These are phyloP conservation scores for Trichophaea hybrida DNA, from an alignment of 2,329 filamentous ascomycete genomes.

Conservation along the genomic window DNA sequence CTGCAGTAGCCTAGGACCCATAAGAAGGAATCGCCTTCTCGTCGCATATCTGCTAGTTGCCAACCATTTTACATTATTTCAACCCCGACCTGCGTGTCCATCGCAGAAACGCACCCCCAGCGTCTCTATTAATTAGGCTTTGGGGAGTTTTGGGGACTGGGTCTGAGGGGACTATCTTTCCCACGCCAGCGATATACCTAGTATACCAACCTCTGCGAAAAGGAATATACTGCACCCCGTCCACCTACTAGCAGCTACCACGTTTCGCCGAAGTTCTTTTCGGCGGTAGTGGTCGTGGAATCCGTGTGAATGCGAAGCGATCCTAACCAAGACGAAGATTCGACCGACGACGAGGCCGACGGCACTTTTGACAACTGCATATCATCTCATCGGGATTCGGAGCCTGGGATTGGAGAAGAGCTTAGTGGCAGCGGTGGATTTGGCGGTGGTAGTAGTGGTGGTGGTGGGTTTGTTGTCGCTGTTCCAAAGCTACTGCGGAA, in stretches of 20 bases:
- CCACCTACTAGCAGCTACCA: not conserved
- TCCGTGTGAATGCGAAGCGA: not conserved
- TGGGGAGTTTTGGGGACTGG: too few species aligned
- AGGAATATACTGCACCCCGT: not conserved
- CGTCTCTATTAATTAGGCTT: too few species aligned
- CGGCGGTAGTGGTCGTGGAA: not conserved
- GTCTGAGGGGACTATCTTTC: too few species aligned
- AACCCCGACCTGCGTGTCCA: too few species aligned
- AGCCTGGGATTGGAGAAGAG: not conserved
- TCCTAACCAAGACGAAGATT: not conserved
- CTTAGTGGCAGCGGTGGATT: not conserved
- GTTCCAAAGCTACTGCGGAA: constrained; percentile 2
- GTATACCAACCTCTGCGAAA: not conserved
- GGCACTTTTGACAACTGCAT: not conserved
- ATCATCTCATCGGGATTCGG: not conserved
- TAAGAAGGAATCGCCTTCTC: too few species aligned
- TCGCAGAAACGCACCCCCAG: too few species aligned
- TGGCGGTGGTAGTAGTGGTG: not conserved
- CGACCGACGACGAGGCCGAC: not conserved
- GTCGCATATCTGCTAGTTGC: too few species aligned
- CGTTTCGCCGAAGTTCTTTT: not conserved
- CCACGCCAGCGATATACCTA: not conserved
- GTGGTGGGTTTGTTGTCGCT: not conserved
- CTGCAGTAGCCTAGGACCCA: too few species aligned
- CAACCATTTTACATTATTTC: too few species aligned